phyloP scores from a whole-genome alignment of 345 rosid species.

The Physaria fendleri region DNA sequence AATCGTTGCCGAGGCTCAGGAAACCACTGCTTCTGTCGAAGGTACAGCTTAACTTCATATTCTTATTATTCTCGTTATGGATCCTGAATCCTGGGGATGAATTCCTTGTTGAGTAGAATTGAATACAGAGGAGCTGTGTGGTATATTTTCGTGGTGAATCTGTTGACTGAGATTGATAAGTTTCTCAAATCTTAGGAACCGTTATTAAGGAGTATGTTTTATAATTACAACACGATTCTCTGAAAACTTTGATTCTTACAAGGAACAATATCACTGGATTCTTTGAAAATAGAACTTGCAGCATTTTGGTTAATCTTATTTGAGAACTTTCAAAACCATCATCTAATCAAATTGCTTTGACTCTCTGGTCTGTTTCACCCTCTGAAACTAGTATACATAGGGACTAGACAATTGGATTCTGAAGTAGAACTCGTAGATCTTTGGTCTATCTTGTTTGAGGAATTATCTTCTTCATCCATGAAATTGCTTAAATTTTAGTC shows the following conservation, averaged over 20 bases:
- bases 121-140: not conserved
- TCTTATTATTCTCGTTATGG: not conserved
- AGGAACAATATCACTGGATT: not conserved
- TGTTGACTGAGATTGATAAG: not conserved
- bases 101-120: not conserved
- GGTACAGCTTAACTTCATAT: slow-evolving; percentile 1
- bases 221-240: not conserved
- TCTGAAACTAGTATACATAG: not conserved
- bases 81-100: not conserved
- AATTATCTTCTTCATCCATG: slow-evolving; percentile 4
- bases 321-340: not conserved
- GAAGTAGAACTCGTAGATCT: not conserved
- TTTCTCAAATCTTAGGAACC: not conserved
- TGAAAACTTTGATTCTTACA: slow-evolving; percentile 8
- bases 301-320: not conserved
- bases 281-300: not conserved
- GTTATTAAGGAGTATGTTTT: not conserved
- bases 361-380: not conserved
- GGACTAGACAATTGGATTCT: not conserved
- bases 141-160: not conserved
- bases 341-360: not conserved
- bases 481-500: not conserved
- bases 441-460: not conserved
- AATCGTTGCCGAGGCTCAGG: slow-evolving; percentile 27
- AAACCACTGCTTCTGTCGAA: slow-evolving; percentile 28